Base-by-base conservation (phyloP, 352 stramenopile genomes). In the Globisporangium radiosum region DNA sequence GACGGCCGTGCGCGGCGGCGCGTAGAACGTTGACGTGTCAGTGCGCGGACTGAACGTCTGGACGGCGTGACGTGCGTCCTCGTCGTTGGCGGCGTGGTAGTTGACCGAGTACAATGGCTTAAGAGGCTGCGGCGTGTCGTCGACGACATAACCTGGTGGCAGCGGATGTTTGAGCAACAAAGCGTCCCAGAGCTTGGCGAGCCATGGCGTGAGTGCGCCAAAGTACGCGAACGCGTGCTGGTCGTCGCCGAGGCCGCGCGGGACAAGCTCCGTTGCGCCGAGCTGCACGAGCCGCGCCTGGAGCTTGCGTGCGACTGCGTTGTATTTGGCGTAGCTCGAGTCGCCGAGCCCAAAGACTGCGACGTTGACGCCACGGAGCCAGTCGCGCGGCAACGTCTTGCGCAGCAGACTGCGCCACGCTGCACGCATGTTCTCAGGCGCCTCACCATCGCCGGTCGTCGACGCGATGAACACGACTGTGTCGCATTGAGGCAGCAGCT, bases 261-360 rank as follows among this genome's bases (percentile, higher is more conserved):
- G 69, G 8, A 92, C 63, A 45, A 96, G 64, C 59, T 94, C 80
- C 6, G 48, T 72, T 0, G 85, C 87, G 8, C 90, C 89, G 25
- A 98, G 73, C 62, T 97, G 90, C 56, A 90, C 49, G 45, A 98
- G 66, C 6, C 92, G 80, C 33, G 76, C 79, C 54, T 96, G 78
- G 33, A 98, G 70, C 40, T 85, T 87, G 5, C 90, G 70, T 11
- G 87, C 93, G 17, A 94, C 85, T 0, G 88, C 86, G 56, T 97
- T 97, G 73, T 93, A 98, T 72, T 97, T 97, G 62, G 79, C 81
- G 69, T 98, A 98, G 42, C 76, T 92, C 47, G 87, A 96, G 69
- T 98, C 92, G 9, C 93, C 93, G 36, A 98, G 66, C 33, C 93
- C 92, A 65, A 98, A 97, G 50, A 98, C 85, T 4, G 90, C 88